Conservation (phyloP, 352 stramenopile species). For the Pythium rishiriense region DNA sequence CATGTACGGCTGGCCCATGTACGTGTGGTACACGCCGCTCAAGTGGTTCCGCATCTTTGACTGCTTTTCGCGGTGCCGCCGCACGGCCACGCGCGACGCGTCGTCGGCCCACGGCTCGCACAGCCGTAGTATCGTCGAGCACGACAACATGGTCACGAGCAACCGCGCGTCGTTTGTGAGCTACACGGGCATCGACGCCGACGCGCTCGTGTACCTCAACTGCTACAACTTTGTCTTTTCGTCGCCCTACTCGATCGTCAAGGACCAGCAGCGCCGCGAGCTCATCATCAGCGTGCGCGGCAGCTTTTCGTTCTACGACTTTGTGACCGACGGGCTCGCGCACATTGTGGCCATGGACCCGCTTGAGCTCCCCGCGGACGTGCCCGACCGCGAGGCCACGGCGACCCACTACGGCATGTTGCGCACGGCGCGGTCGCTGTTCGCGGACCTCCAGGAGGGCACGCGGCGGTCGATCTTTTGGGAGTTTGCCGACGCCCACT, state of each 20-base stretch:
- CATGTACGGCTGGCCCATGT: slow-evolving; percentile 83
- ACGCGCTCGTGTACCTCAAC: slow-evolving; percentile 76
- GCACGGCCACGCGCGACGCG: too few relatives aligned
- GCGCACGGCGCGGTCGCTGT: slow-evolving; percentile 62
- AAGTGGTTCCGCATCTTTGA: slow-evolving; percentile 68
- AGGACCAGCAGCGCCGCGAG: slow-evolving; percentile 55
- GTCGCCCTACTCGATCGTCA: slow-evolving; percentile 73
- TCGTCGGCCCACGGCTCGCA: background rate
- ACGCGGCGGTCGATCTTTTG: slow-evolving; percentile 62
- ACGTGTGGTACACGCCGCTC: slow-evolving; percentile 73
- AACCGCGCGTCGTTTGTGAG: slow-evolving; percentile 70
- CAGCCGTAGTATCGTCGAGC: slow-evolving; percentile 47
- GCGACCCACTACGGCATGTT: slow-evolving; percentile 76
- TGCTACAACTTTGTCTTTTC: slow-evolving; percentile 81
- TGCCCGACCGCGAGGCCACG: slow-evolving; percentile 48
- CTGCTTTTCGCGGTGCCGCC: slow-evolving; percentile 29
- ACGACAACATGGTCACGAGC: slow-evolving; percentile 59
- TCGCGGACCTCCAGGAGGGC: slow-evolving; percentile 56
- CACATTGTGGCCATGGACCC: slow-evolving; percentile 65
- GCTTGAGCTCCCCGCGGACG: slow-evolving; percentile 49
- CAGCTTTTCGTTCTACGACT: slow-evolving; percentile 81
- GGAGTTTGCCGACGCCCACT: slow-evolving; percentile 63
- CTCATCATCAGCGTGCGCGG: slow-evolving; percentile 77
- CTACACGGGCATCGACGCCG: slow-evolving; percentile 62
- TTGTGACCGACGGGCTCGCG: slow-evolving; percentile 70